phyloP scores from a whole-genome alignment of 768 basidiomycete species.

The Dendrothele bispora region DNA sequence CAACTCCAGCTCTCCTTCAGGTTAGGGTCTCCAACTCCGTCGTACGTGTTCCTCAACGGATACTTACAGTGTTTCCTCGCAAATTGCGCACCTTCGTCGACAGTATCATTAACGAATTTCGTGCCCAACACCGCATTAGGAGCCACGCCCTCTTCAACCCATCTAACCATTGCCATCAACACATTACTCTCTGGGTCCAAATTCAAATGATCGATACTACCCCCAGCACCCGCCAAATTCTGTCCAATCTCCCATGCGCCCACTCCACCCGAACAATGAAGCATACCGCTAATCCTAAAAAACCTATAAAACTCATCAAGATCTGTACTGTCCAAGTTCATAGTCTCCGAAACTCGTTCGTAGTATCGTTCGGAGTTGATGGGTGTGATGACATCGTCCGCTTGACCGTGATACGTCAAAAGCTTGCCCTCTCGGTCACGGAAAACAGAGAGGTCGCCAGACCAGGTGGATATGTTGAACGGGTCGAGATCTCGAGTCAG shows the following conservation, averaged over 20 bases:
- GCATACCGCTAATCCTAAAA: conserved; percentile 21
- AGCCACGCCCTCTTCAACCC: conserved; percentile 8
- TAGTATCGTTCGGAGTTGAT: conserved; percentile 15
- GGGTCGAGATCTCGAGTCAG: background rate
- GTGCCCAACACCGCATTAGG: conserved; percentile 1
- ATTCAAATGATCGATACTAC: too few species aligned
- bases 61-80: conserved; percentile 4
- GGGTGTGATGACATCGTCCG: conserved; percentile 16
- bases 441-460: conserved; percentile 14
- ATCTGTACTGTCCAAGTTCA: conserved; percentile 9
- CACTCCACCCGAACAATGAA: conserved; percentile 16
- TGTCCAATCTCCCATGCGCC: conserved; percentile 18
- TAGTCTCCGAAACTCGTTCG: conserved; percentile 15
- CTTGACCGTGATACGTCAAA: conserved; percentile 17
- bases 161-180: conserved; percentile 6
- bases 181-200: conserved; percentile 2
- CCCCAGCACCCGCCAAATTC: background rate
- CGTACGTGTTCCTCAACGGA: conserved; percentile 2
- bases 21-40: background rate
- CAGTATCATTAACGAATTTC: conserved; percentile 3
- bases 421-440: conserved; percentile 17
- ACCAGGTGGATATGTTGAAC: conserved; percentile 11
- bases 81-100: background rate
- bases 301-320: conserved; percentile 23
- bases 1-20: conserved; percentile 2